Evolutionary conservation across 441 rosid species (phyloP).

Genomic region (California macrophylla): DNA sequence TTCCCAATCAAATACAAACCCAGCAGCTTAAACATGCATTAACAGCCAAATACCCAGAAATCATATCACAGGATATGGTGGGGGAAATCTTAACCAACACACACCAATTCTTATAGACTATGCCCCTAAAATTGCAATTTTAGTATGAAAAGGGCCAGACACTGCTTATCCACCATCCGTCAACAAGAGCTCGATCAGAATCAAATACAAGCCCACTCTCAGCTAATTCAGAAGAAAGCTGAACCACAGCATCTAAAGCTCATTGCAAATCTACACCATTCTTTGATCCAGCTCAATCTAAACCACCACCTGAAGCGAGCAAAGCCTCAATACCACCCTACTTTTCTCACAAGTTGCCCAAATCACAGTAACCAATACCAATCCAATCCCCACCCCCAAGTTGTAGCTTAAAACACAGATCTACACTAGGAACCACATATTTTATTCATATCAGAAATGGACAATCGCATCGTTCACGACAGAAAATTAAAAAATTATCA

Average conservation of each 20-base stretch:
- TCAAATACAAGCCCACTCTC: not conserved
- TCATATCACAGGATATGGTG: not conserved
- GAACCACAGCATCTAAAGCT: conserved; percentile 6
- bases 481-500: conserved; percentile 9
- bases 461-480: conserved; percentile 24
- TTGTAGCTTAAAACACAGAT: conserved; percentile 19
- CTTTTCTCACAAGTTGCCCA: conserved; percentile 12
- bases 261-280: conserved; percentile 26
- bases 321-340: conserved; percentile 8
- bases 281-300: conserved; percentile 29
- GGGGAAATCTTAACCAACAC: not conserved
- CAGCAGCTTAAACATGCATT: not conserved
- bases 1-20: not conserved
- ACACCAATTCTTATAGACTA: not conserved
- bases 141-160: conserved; percentile 4
- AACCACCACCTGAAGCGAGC: conserved; percentile 13
- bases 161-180: conserved; percentile 16
- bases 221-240: conserved; percentile 11
- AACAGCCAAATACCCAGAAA: not conserved
- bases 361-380: conserved; percentile 13
- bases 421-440: conserved; percentile 15
- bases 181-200: conserved; percentile 6
- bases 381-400: conserved; percentile 8
- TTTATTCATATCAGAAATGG: conserved; percentile 22
- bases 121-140: conserved; percentile 6